Conservation (phyloP, 2,329 filamentous ascomycete species). For the Myriangium duriaei region DNA sequence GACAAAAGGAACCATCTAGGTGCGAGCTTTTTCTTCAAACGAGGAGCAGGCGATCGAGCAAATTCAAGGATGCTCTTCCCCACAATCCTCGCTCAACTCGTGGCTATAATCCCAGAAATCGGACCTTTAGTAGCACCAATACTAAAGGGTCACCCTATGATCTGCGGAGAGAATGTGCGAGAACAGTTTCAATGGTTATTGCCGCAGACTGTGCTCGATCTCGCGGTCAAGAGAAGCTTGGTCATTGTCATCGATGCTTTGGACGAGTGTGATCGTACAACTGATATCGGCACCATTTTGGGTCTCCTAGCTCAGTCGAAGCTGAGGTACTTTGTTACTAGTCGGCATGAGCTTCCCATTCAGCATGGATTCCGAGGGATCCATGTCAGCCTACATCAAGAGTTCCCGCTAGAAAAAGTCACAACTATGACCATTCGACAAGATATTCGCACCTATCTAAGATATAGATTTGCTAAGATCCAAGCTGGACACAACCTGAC, state of each 20-base stretch:
- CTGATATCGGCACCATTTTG: neutral
- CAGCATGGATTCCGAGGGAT: neutral
- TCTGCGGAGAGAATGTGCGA: neutral
- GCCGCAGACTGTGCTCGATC: neutral
- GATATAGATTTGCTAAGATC: too few species aligned
- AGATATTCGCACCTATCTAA: neutral
- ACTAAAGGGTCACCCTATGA: neutral
- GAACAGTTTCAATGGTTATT: neutral
- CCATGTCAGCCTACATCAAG: neutral
- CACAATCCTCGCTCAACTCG: neutral
- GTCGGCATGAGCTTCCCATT: neutral
- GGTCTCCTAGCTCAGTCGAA: neutral
- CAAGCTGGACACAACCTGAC: too few species aligned
- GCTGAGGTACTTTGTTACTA: neutral
- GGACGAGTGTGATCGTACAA: neutral
- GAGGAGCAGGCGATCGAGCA: constrained; percentile 8
- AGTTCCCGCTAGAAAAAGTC: neutral
- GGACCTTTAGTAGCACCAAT: neutral
- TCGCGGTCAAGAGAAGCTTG: neutral
- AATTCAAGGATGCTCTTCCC: neutral
- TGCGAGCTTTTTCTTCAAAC: constrained; percentile 17
- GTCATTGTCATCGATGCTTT: constrained; percentile 1
- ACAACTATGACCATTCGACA: neutral
- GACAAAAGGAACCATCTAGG: constrained; percentile 2
- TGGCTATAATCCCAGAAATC: neutral